phyloP scores from a whole-genome alignment of 768 basidiomycete species.

The Russula dissimulans region DNA sequence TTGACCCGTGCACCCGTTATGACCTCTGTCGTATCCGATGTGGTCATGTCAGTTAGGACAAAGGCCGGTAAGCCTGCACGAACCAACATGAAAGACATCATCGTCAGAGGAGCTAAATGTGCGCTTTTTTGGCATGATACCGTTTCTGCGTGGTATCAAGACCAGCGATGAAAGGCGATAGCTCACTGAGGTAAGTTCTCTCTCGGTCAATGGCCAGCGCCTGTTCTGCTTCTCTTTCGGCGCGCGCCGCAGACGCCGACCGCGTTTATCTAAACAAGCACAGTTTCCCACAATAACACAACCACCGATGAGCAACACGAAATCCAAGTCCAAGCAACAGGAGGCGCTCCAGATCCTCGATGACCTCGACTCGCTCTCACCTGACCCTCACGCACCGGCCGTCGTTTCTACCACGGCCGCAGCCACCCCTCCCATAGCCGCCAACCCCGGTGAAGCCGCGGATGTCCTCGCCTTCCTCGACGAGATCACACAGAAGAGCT shows the following conservation, averaged over 20 bases:
- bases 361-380: conserved; percentile 74
- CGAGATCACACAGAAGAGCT: conserved; percentile 88
- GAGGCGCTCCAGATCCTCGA: conserved; percentile 92
- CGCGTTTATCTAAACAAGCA: neutral
- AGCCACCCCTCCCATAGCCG: conserved; percentile 23
- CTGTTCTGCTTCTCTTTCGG: too few relatives aligned
- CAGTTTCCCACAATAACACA: neutral
- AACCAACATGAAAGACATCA: conserved; percentile 23
- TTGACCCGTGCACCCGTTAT: conserved; percentile 49
- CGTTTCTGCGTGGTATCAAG: neutral
- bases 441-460: conserved; percentile 56
- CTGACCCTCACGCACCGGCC: conserved; percentile 22
- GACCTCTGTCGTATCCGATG: conserved; percentile 38
- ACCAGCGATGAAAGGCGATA: neutral
- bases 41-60: neutral
- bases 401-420: conserved; percentile 15
- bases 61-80: conserved; percentile 2
- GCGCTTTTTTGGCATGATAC: neutral
- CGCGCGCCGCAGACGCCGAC: neutral
- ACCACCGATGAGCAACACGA: conserved; percentile 30
- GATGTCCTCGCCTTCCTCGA: conserved; percentile 90
- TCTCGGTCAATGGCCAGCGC: neutral
- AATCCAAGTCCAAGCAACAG: conserved; percentile 68
- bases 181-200: neutral
- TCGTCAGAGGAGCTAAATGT: conserved; percentile 10